Conservation (phyloP, 768 basidiomycete species). For the Hericium erinaceus region DNA sequence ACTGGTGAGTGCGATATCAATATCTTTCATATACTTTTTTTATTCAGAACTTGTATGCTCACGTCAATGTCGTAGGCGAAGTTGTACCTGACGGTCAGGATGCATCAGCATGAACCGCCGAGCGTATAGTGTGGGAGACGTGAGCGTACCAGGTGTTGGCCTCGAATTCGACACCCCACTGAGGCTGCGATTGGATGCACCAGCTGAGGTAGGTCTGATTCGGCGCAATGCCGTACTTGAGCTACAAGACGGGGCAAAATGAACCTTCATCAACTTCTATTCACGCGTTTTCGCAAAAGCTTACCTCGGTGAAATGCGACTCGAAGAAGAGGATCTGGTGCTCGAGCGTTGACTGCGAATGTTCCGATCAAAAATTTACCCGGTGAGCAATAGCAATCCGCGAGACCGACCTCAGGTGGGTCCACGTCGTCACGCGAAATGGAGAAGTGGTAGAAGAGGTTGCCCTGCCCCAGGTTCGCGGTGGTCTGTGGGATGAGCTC, state of each 20-base stretch:
- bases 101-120: not conserved
- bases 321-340: conserved; percentile 59
- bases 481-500: conserved; percentile 34
- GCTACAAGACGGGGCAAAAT: conserved; percentile 18
- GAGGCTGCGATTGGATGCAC: conserved; percentile 35
- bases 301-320: conserved; percentile 52
- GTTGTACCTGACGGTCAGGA: conserved; percentile 26
- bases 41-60: conserved; percentile 14
- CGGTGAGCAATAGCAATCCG: not conserved
- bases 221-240: conserved; percentile 48
- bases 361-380: not conserved
- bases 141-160: conserved; percentile 38
- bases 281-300: not conserved
- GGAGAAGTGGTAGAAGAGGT: conserved; percentile 57
- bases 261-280: too few relatives aligned
- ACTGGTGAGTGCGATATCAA: conserved; percentile 23
- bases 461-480: conserved; percentile 45
- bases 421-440: conserved; percentile 39
- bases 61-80: conserved; percentile 60
- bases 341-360: conserved; percentile 37
- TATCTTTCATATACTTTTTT: not conserved
- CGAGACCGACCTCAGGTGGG: conserved; percentile 37
- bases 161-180: conserved; percentile 43
- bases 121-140: not conserved
- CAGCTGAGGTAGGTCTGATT: conserved; percentile 42